phyloP scores from a whole-genome alignment of 331 rosid genomes.

The Rosa hybrid region DNA sequence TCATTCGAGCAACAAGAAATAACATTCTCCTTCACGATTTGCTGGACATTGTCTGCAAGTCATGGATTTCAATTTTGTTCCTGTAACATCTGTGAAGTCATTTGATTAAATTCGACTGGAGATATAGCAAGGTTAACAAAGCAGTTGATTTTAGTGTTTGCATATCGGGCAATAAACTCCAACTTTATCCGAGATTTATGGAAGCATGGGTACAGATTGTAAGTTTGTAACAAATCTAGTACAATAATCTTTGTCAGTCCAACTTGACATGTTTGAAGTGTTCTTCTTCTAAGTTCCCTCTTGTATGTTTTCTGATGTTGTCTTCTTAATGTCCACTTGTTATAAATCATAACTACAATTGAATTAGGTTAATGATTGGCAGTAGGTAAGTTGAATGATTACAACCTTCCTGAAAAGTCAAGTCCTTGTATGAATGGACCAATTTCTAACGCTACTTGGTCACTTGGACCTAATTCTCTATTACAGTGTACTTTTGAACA shows the following conservation, averaged over 20 bases:
- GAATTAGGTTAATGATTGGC: not conserved
- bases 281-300: not conserved
- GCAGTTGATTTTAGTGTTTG: too few relatives aligned
- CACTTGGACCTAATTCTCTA: too few relatives aligned
- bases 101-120: too few relatives aligned
- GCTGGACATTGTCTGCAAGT: too few relatives aligned
- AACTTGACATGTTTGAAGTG: not conserved
- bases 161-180: too few relatives aligned
- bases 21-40: too few relatives aligned
- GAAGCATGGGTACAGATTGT: not conserved
- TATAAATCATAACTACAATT: not conserved
- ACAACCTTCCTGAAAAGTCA: not conserved
- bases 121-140: too few relatives aligned
- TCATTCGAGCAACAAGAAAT: too few relatives aligned
- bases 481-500: not conserved
- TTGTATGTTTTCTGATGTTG: not conserved
- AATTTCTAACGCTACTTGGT: not conserved
- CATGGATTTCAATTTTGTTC: too few relatives aligned
- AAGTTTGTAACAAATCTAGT: not conserved
- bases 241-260: not conserved
- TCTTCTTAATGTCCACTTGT: not conserved
- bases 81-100: too few relatives aligned
- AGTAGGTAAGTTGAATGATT: not conserved
- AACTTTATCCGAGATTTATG: too few relatives aligned
- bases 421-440: not conserved